Evolutionary conservation across 305 asterid species (phyloP).

Genomic region (Solanum hybrid): DNA sequence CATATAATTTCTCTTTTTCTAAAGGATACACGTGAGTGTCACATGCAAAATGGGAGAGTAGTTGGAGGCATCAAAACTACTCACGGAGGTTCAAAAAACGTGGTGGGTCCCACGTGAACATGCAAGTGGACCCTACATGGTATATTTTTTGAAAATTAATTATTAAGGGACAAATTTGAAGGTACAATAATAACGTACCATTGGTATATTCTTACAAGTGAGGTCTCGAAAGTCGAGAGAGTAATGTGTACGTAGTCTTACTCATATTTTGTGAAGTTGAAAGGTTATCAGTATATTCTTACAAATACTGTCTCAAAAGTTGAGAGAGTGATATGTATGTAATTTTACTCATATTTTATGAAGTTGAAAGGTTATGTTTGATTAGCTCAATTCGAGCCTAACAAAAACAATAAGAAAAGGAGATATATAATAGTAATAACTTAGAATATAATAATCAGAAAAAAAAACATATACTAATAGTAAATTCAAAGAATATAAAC

Average conservation of each 20-base stretch:
- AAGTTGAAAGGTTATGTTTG: no score
- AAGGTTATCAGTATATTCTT: background rate
- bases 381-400: background rate
- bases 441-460: no score
- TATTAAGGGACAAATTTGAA: background rate
- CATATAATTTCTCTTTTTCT: background rate
- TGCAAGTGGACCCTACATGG: slow-evolving; percentile 16
- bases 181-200: background rate
- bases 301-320: background rate
- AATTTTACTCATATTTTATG: no score
- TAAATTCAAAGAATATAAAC: background rate
- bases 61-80: slow-evolving; percentile 22
- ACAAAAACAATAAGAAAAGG: background rate
- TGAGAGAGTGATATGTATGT: no score
- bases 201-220: background rate
- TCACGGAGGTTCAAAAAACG: slow-evolving; percentile 5
- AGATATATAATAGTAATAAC: background rate
- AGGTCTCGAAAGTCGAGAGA: background rate
- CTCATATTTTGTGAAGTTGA: no score
- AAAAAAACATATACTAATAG: no score
- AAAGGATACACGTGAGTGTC: slow-evolving; percentile 7
- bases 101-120: slow-evolving; percentile 33
- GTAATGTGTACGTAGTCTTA: no score
- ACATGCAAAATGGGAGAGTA: slow-evolving; percentile 30
- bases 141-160: background rate